phyloP scores from a whole-genome alignment of 495 filamentous ascomycete genomes.

The Hypoxylon trugodes region DNA sequence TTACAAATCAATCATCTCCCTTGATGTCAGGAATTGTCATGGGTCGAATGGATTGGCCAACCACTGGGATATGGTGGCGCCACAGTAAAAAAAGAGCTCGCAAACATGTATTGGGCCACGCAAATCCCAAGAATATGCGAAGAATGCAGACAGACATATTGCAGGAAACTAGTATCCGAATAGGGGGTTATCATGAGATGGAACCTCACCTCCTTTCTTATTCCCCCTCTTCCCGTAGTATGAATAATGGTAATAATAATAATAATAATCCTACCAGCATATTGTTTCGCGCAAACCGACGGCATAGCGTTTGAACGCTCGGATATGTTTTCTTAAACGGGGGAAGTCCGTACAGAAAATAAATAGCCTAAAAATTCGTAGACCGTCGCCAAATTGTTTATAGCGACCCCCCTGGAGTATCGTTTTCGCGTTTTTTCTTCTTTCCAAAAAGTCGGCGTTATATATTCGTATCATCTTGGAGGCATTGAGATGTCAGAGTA shows the following conservation, averaged over 20 bases:
- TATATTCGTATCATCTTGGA: conserved; percentile 15
- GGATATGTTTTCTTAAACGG: conserved; percentile 14
- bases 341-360: conserved; percentile 23
- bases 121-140: conserved; percentile 12
- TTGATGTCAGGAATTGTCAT: conserved; percentile 9
- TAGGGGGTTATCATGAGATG: conserved; percentile 13
- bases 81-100: conserved; percentile 6
- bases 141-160: conserved; percentile 10
- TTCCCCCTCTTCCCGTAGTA: conserved; percentile 1
- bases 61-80: conserved; percentile 18
- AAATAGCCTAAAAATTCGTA: conserved; percentile 34
- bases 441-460: conserved; percentile 15
- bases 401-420: neutral
- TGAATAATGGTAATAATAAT: no score
- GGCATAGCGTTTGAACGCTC: neutral
- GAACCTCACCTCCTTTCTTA: neutral
- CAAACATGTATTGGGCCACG: conserved; percentile 20
- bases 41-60: neutral
- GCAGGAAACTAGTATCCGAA: conserved; percentile 15
- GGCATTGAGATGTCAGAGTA: conserved; percentile 9
- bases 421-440: no score
- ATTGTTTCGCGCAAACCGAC: conserved; percentile 1
- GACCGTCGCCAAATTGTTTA: conserved; percentile 1
- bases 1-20: conserved; percentile 18
- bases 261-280: no score